Evolutionary conservation across 441 rosid species (phyloP).

Genomic region (Gossypium davidsonii): DNA sequence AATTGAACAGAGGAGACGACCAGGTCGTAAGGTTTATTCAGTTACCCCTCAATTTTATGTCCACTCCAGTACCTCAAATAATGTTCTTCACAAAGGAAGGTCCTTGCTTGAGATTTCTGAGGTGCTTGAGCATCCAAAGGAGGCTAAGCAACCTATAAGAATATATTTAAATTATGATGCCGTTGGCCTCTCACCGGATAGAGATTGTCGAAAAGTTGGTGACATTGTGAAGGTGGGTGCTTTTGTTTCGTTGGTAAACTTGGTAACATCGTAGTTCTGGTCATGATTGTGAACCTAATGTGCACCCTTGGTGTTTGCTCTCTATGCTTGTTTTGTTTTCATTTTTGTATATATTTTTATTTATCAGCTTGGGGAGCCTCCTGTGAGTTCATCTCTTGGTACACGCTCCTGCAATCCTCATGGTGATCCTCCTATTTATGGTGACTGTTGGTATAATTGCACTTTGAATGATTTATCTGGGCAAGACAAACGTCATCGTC

Average conservation of each 20-base stretch:
- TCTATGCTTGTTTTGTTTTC: background rate
- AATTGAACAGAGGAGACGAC: constrained; percentile 76
- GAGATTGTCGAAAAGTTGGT: constrained; percentile 86
- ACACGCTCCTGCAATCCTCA: constrained; percentile 74
- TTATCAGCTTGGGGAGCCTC: constrained; percentile 91
- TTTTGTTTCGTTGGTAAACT: constrained; percentile 7
- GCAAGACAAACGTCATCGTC: constrained; percentile 80
- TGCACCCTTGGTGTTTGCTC: constrained; percentile 3
- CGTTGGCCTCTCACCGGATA: constrained; percentile 86
- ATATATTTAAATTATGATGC: constrained; percentile 96
- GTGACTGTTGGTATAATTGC: constrained; percentile 99
- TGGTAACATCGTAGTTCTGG: constrained; percentile 1
- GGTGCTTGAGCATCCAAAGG: constrained; percentile 29
- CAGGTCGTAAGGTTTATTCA: constrained; percentile 76
- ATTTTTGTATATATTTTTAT: background rate
- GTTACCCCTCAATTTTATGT: constrained; percentile 90
- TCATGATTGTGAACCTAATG: constrained; percentile 14
- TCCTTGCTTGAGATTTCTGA: constrained; percentile 55
- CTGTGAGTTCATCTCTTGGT: constrained; percentile 39
- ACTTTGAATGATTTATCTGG: constrained; percentile 87
- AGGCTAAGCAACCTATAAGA: constrained; percentile 81
- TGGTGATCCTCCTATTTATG: constrained; percentile 69
- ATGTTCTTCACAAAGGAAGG: constrained; percentile 58
- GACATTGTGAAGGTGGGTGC: constrained; percentile 80
- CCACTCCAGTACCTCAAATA: constrained; percentile 33